Base-by-base conservation (phyloP, 345 rosid species). In the Gossypium bickii region DNA sequence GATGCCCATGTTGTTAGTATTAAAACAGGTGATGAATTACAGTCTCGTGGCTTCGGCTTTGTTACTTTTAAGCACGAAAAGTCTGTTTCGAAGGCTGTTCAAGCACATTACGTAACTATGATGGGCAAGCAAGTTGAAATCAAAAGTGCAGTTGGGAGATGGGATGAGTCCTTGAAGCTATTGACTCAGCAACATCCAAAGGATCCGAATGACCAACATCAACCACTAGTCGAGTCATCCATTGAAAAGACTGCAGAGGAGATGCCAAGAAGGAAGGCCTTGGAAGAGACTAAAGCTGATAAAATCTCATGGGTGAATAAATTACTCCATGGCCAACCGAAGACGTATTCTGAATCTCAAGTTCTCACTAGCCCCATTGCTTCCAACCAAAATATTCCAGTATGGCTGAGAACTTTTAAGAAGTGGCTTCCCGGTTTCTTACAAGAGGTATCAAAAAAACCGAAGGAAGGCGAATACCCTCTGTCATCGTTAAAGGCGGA, bases 401-500 rank as follows among this genome's bases (percentile, higher is more conserved):
- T 45, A 29, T 93, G 98, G 98, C 81, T 93, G 74, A 77, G 74
- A 72, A 87, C 63, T 70, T 89, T 93, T 58, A 84, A 52, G 66
- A 91, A 80, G 55, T 93, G 98, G 98, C 82, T 93, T 18, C 98
- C 94, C 20, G 4, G 57, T 62, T 85, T 85, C 84, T 77, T 93
- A 65, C 61, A 56, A 60, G 79, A 80, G 73, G 67, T 70, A 63
- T 79, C 89, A 69, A 74, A 55, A 62, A 75, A 25, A 74, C 65
- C 58, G 59, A 72, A 66, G 56, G 87, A 74, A 57, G 83, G 27
- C 64, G 82, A 77, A 67, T 93, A 91, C 84, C 90, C 98, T 69
- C 89, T 93, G 12, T 91, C 98, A 56, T 93, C 97, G 59, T 85
- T 91, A 67, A 93, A 93, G 86, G 81, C 87, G 18, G 98, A 93